Conservation (phyloP, 257 asterid genomes). For the Echium plantagineum region DNA sequence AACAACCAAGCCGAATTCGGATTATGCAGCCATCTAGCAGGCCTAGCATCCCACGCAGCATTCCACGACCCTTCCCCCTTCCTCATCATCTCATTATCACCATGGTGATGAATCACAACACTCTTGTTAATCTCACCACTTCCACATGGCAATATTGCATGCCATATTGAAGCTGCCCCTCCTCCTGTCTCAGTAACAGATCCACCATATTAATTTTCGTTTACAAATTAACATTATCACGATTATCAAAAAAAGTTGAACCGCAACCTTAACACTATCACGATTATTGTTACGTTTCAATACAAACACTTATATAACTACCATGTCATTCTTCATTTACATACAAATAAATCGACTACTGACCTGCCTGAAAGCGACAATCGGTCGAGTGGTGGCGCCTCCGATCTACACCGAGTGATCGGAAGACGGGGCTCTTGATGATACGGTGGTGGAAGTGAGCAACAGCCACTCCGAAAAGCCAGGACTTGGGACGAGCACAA, state of each 20-base stretch:
- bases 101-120: slow-evolving; percentile 23
- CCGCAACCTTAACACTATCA: too few relatives aligned
- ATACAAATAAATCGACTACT: too few relatives aligned
- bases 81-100: slow-evolving; percentile 27
- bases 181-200: neutral
- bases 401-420: slow-evolving; percentile 12
- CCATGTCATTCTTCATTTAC: neutral
- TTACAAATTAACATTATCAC: too few relatives aligned
- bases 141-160: slow-evolving; percentile 39
- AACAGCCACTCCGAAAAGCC: slow-evolving; percentile 29
- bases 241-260: too few relatives aligned
- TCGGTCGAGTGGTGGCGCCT: slow-evolving; percentile 22
- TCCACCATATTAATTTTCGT: too few relatives aligned
- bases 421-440: slow-evolving; percentile 8
- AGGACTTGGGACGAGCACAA: slow-evolving; percentile 58
- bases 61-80: slow-evolving; percentile 87
- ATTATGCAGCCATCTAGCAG: slow-evolving; percentile 87
- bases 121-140: too few relatives aligned
- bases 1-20: slow-evolving; percentile 77
- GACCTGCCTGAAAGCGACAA: slow-evolving; percentile 14
- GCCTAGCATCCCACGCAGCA: slow-evolving; percentile 80
- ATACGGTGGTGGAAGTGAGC: slow-evolving; percentile 31
- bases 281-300: too few relatives aligned
- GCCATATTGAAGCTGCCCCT: slow-evolving; percentile 64
- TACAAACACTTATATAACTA: neutral